phyloP scores from a whole-genome alignment of 495 filamentous ascomycete genomes.

The Penicillium egyptiacum region DNA sequence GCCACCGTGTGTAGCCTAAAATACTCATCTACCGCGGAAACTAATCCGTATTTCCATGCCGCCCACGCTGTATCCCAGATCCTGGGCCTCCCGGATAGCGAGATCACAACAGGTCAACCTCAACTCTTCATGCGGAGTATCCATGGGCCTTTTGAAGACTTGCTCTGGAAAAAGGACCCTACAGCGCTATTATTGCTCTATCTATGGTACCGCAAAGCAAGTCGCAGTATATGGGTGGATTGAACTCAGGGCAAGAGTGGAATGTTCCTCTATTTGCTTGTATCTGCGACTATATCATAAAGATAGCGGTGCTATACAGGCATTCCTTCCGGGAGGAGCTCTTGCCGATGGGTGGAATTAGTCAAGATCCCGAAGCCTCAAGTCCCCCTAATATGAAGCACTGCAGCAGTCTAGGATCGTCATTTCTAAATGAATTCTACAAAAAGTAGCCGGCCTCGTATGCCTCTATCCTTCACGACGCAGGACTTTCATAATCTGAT shows the following conservation, averaged over 20 bases:
- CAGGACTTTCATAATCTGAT: no score
- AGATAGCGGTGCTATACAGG: neutral
- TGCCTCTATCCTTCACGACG: no score
- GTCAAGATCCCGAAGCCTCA: neutral
- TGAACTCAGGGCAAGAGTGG: slow-evolving; percentile 31
- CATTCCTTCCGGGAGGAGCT: neutral
- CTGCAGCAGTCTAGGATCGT: neutral
- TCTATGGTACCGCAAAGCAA: slow-evolving; percentile 46
- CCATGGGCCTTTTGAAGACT: neutral
- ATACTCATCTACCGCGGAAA: neutral
- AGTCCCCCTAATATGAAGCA: neutral
- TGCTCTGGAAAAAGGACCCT: slow-evolving; percentile 33
- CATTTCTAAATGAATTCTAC: no score
- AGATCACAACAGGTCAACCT: neutral
- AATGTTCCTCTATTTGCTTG: neutral
- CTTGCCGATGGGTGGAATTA: neutral
- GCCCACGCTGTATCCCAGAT: neutral
- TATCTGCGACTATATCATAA: neutral
- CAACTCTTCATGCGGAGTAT: neutral
- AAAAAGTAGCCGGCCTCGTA: no score
- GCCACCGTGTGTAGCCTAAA: neutral
- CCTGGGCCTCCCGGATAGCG: neutral
- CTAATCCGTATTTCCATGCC: neutral
- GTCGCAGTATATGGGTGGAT: slow-evolving; percentile 47
- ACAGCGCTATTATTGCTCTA: slow-evolving; percentile 46